phyloP scores from a whole-genome alignment of 495 filamentous ascomycete species.

The Aspergillus baeticus region DNA sequence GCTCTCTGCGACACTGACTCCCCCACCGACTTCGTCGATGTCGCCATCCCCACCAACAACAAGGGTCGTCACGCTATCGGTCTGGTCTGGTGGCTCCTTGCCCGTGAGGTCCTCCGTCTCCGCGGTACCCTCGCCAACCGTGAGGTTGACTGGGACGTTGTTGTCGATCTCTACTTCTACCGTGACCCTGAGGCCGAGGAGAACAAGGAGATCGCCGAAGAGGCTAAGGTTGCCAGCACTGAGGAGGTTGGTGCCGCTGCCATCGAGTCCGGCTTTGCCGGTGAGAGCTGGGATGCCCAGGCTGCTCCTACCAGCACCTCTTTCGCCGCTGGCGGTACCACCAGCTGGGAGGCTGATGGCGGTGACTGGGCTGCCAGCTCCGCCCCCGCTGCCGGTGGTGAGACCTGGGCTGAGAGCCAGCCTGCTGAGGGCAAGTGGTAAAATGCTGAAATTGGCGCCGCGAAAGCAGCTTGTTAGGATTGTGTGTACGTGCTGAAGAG shows the following conservation, averaged over 20 bases:
- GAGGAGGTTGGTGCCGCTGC: conserved; percentile 82
- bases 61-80: conserved; percentile 99
- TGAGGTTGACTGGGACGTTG: conserved; percentile 95
- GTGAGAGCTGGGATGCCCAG: conserved; percentile 55
- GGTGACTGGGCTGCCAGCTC: conserved; percentile 69
- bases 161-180: conserved; percentile 99
- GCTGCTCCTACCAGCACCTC: conserved; percentile 58
- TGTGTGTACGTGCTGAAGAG: conserved; percentile 12
- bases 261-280: conserved; percentile 77
- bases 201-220: conserved; percentile 81
- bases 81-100: conserved; percentile 98
- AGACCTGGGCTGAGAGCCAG: conserved; percentile 66
- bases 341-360: conserved; percentile 79
- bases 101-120: conserved; percentile 98
- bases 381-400: conserved; percentile 53
- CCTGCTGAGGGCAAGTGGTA: conserved; percentile 65
- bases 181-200: conserved; percentile 98
- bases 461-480: conserved; percentile 34
- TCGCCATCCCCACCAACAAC: conserved; percentile 99
- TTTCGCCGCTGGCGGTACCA: conserved; percentile 60
- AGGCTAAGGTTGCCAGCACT: conserved; percentile 65
- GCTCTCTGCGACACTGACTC: conserved; percentile 99
- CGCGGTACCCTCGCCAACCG: conserved; percentile 92
- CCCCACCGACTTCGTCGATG: conserved; percentile 98
- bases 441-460: conserved; percentile 30